phyloP scores from a whole-genome alignment of 148 eudicot genomes.

The Rhododendron kiyosumense region DNA sequence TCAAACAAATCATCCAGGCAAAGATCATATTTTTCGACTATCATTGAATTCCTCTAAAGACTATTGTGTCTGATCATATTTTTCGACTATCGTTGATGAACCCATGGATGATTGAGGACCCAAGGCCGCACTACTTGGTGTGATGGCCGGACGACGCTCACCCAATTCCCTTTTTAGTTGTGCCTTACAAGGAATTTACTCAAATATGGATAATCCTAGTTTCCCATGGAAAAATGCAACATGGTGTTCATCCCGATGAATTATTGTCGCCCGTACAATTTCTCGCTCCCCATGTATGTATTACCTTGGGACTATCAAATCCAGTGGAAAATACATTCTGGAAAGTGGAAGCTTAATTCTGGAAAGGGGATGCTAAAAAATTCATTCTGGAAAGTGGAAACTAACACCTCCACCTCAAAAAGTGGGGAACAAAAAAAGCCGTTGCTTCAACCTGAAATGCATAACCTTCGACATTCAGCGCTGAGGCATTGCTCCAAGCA shows the following conservation, averaged over 20 bases:
- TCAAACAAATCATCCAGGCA: not conserved
- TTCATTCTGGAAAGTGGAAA: not conserved
- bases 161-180: not conserved
- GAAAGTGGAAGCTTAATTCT: not conserved
- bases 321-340: not conserved
- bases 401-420: not conserved
- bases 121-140: not conserved
- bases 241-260: not conserved
- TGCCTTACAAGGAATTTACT: not conserved
- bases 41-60: not conserved
- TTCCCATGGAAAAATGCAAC: not conserved
- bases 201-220: not conserved
- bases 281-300: not conserved
- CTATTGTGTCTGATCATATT: not conserved
- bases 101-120: not conserved
- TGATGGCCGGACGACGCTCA: not conserved
- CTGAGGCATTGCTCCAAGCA: not conserved
- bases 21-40: not conserved
- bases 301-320: not conserved
- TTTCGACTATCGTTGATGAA: not conserved
- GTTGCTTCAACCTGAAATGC: not conserved
- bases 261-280: not conserved
- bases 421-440: not conserved
- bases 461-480: not conserved
- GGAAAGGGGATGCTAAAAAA: not conserved